Evolutionary conservation across 2,329 filamentous ascomycete species (phyloP).

Genomic region (Exophiala xenobiotica): DNA sequence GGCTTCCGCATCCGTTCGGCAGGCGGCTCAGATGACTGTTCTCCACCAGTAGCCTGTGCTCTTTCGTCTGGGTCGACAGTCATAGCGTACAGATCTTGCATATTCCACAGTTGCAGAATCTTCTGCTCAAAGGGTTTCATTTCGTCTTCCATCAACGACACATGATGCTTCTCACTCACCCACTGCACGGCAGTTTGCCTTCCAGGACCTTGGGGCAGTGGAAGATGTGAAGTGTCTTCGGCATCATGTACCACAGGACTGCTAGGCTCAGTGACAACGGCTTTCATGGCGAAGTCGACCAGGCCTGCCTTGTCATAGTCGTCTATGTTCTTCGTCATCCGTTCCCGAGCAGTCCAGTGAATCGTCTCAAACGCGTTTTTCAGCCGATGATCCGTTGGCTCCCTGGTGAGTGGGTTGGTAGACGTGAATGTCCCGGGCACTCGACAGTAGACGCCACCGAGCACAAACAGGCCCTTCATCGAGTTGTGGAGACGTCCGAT

Average conservation of each 20-base stretch:
- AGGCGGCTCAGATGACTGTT: neutral
- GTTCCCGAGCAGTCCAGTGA: conserved; percentile 53
- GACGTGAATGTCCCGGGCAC: conserved; percentile 10
- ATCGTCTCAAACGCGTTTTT: conserved; percentile 56
- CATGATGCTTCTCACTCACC: conserved; percentile 2
- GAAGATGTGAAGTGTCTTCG: neutral
- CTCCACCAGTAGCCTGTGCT: neutral
- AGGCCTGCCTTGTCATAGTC: conserved; percentile 49
- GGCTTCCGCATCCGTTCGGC: neutral
- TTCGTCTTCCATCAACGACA: conserved; percentile 14
- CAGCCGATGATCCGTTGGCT: conserved; percentile 32
- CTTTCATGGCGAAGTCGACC: conserved; percentile 39
- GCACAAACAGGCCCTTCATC: neutral
- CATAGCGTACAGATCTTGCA: conserved; percentile 5
- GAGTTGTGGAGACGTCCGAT: conserved; percentile 13
- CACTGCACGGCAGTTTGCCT: conserved; percentile 1
- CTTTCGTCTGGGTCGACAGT: neutral
- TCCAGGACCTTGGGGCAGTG: neutral
- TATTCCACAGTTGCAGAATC: conserved; percentile 12
- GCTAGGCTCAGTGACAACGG: conserved; percentile 9
- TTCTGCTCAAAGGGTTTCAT: conserved; percentile 19
- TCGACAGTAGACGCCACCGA: conserved; percentile 6
- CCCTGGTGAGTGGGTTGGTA: neutral
- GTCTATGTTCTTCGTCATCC: conserved; percentile 51
- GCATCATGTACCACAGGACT: conserved; percentile 6